Evolutionary conservation across 2,329 filamentous ascomycete species (phyloP), one percentile per base, ranked within the genome.

Genomic region (Colletotrichum noveboracense): DNA sequence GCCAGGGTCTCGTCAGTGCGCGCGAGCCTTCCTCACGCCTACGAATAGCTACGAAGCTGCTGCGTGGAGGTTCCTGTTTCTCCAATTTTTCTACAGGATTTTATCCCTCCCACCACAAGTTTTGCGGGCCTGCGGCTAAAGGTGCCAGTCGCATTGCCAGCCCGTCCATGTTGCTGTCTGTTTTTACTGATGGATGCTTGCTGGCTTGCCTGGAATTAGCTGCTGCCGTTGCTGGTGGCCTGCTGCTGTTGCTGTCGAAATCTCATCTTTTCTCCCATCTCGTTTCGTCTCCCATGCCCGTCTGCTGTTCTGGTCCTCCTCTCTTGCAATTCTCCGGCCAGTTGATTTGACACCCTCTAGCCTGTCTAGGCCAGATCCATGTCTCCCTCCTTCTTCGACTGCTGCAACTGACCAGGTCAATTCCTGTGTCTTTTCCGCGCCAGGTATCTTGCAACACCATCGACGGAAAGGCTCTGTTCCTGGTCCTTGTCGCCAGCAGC

Each of bases 401-500:
- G 48, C 60, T 66, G 67, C 67, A 64, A 74, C 68, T 71, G 48
- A 43, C 58, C 72, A 74, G 62, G 61, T 52, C 72, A 61, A 62
- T 55, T 38, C 68, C 36, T 72, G 16, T 30, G 14, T 24, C 43
- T 62, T 36, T 48, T 32, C 56, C 26, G 36, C 7, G 32, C 48
- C 14, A 24, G 26, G 32, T 58, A 24, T 38, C 16, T 18, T 21
- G 55, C 36, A 21, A 52, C 26, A 48, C 26, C 56, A 34, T 70
- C 36, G 64, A 73, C 64, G 73, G 73, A 55, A 73, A 58, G 64
- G 64, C 64, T 68, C 64, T 75, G 38, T 30, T 73, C 70, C 73
- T 73, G 73, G 73, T 65, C 73, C 73, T 68, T 73, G 73, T 75
- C 73, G 43, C 62, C 58, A 68, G 72, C 68, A 67, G 73, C 70